phyloP scores from a whole-genome alignment of 257 asterid genomes.

The Solanum chilense region DNA sequence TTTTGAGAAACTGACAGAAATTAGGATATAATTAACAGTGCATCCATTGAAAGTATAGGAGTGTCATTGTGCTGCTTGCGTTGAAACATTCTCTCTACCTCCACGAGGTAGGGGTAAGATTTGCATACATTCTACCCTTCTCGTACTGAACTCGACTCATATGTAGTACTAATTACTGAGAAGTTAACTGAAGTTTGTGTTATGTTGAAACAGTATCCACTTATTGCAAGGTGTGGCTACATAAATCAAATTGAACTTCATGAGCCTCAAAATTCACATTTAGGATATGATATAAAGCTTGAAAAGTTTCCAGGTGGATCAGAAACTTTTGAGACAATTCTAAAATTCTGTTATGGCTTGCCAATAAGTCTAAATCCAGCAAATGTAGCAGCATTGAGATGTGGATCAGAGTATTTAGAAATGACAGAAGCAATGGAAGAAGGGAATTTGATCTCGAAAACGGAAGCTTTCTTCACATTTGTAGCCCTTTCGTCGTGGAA shows the following conservation, averaged over 20 bases:
- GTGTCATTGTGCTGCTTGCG: too few species aligned
- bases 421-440: conserved; percentile 81
- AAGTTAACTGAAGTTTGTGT: background rate
- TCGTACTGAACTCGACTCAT: background rate
- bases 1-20: too few species aligned
- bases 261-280: conserved; percentile 17
- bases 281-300: conserved; percentile 33
- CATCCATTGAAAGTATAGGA: too few species aligned
- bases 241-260: conserved; percentile 34
- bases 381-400: conserved; percentile 60
- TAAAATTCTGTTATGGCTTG: conserved; percentile 59
- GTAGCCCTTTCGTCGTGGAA: conserved; percentile 77
- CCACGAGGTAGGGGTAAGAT: background rate
- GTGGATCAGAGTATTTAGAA: conserved; percentile 72
- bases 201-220: conserved; percentile 49
- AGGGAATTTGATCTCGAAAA: conserved; percentile 63
- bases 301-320: conserved; percentile 78
- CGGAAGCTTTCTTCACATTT: conserved; percentile 74
- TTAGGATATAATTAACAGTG: too few species aligned
- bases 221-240: conserved; percentile 53
- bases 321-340: conserved; percentile 45
- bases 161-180: background rate
- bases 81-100: background rate
- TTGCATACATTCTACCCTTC: background rate
- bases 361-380: conserved; percentile 39